phyloP scores from a whole-genome alignment of 1,139 yeast species.

The Arxiozyma heterogenica region DNA sequence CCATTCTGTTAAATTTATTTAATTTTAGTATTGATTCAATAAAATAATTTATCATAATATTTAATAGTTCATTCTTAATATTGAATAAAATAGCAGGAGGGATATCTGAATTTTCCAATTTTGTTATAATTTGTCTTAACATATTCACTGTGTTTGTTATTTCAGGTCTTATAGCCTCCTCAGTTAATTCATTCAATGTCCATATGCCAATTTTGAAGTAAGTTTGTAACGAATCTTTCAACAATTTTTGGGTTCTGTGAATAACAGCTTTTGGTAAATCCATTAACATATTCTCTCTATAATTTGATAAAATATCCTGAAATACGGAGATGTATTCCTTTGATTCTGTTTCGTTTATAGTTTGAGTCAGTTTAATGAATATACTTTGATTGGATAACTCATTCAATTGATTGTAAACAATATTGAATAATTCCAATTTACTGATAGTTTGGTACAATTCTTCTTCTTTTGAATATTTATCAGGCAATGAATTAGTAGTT shows the following conservation, averaged over 20 bases:
- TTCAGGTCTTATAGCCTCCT: constrained; percentile 19
- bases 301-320: constrained; percentile 19
- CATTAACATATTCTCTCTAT: constrained; percentile 16
- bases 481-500: constrained; percentile 38
- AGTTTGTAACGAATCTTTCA: constrained; percentile 23
- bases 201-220: constrained; percentile 27
- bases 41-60: constrained; percentile 41
- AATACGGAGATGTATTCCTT: constrained; percentile 22
- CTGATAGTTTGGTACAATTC: constrained; percentile 31
- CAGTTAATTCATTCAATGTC: constrained; percentile 12
- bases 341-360: constrained; percentile 32
- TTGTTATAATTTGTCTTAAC: constrained; percentile 26
- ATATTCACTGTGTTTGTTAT: constrained; percentile 20
- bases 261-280: constrained; percentile 22
- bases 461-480: constrained; percentile 32
- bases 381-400: constrained; percentile 50
- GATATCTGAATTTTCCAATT: constrained; percentile 25
- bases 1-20: constrained; percentile 49
- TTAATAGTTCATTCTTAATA: constrained; percentile 36
- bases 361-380: constrained; percentile 40
- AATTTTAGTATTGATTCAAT: constrained; percentile 54
- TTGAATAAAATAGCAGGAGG: constrained; percentile 23
- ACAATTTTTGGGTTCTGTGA: constrained; percentile 24
- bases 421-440: constrained; percentile 34
- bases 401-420: constrained; percentile 47